phyloP scores from a whole-genome alignment of 1,284 basidiomycete species.

The Thelephora terrestris region DNA sequence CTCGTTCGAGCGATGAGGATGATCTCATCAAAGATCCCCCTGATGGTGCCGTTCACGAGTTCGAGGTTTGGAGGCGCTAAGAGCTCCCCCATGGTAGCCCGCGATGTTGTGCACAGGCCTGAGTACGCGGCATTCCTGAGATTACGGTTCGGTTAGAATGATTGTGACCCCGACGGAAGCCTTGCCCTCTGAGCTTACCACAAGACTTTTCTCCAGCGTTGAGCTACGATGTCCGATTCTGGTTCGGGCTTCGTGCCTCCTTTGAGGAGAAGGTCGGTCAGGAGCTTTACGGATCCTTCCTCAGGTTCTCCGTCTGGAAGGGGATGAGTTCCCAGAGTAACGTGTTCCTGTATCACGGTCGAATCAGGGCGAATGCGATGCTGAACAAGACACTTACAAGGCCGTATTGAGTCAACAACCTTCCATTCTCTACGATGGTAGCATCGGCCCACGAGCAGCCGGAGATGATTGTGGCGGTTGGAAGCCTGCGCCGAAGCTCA shows the following conservation, averaged over 20 bases:
- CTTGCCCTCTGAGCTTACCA: conserved; percentile 26
- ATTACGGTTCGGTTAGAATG: too few species aligned
- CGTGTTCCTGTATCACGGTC: conserved; percentile 19
- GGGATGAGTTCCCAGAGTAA: conserved; percentile 1
- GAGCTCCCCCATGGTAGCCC: not conserved
- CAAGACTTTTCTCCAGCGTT: conserved; percentile 14
- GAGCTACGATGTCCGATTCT: conserved; percentile 28
- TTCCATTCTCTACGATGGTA: conserved; percentile 23
- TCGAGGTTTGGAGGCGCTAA: not conserved
- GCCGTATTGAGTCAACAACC: conserved; percentile 22
- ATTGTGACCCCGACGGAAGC: not conserved
- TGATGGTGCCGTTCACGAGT: not conserved
- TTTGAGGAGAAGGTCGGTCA: conserved; percentile 16
- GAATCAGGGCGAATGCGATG: conserved; percentile 6
- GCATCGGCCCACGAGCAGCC: conserved; percentile 31
- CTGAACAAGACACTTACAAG: conserved; percentile 11
- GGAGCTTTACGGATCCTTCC: too few species aligned
- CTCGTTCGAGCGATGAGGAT: not conserved
- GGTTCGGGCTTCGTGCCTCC: conserved; percentile 27
- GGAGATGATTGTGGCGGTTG: conserved; percentile 21
- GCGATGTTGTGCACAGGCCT: too few species aligned
- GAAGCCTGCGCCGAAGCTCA: conserved; percentile 26
- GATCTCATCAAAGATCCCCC: not conserved
- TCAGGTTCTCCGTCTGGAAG: too few species aligned
- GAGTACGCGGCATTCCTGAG: too few species aligned